Evolutionary conservation across 2,329 filamentous ascomycete genomes (phyloP).

Genomic region (Lasiodiplodia citricola): DNA sequence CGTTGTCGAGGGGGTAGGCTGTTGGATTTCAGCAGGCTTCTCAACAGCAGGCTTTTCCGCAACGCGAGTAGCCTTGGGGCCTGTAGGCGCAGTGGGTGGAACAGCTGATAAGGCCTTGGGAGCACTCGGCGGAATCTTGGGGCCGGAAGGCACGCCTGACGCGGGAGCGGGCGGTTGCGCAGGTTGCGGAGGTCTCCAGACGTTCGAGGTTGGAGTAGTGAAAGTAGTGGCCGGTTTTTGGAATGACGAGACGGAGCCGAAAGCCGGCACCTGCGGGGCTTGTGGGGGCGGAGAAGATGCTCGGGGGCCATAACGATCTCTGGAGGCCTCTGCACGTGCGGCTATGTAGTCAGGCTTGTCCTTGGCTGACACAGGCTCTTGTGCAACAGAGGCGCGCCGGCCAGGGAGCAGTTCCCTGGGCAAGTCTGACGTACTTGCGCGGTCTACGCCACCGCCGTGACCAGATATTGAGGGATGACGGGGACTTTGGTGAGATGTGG

Average conservation of each 20-base stretch:
- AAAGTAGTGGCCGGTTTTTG: conserved; percentile 24
- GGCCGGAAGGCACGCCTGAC: conserved; percentile 36
- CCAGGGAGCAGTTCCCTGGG: conserved; percentile 29
- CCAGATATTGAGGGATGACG: conserved; percentile 24
- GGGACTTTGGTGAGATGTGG: conserved; percentile 18
- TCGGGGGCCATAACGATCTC: conserved; percentile 53
- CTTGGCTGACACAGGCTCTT: conserved; percentile 40
- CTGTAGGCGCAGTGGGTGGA: conserved; percentile 24
- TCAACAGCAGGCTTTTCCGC: conserved; percentile 37
- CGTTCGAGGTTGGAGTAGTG: conserved; percentile 38
- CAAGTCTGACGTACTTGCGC: conserved; percentile 12
- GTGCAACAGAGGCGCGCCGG: conserved; percentile 43
- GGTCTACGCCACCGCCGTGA: conserved; percentile 7
- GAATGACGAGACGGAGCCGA: conserved; percentile 48
- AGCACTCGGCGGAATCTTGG: conserved; percentile 40
- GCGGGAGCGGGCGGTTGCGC: conserved; percentile 39
- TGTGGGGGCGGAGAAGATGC: conserved; percentile 59
- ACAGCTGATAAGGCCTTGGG: conserved; percentile 40
- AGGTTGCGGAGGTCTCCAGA: conserved; percentile 49
- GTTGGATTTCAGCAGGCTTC: conserved; percentile 17
- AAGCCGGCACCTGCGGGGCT: conserved; percentile 61
- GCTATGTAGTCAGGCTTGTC: conserved; percentile 52
- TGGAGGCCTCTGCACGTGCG: conserved; percentile 52
- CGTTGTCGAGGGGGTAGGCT: conserved; percentile 31
- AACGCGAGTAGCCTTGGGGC: conserved; percentile 41